Evolutionary conservation across 2,329 filamentous ascomycete species (phyloP).

Genomic region (Sporothrix mexicana): DNA sequence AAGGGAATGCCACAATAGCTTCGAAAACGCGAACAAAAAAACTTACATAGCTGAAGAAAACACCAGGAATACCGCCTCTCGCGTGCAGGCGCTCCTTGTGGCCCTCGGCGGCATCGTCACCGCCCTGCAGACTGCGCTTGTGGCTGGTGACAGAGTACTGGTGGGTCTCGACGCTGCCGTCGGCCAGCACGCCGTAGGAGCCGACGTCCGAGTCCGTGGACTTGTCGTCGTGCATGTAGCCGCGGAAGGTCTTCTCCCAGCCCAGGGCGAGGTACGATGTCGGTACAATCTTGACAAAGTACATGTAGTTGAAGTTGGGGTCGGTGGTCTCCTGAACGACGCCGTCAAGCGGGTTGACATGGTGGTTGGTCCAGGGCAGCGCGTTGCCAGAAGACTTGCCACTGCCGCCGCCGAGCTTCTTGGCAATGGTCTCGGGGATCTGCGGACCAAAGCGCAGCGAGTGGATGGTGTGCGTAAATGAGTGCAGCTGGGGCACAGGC

Average conservation of each 20-base stretch:
- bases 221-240: slow-evolving; percentile 46
- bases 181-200: slow-evolving; percentile 66
- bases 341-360: slow-evolving; percentile 87
- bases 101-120: slow-evolving; percentile 82
- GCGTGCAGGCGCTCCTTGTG: slow-evolving; percentile 93
- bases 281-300: slow-evolving; percentile 97
- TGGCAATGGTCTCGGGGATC: slow-evolving; percentile 72
- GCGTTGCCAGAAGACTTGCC: slow-evolving; percentile 48
- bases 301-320: slow-evolving; percentile 94
- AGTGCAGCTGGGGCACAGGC: slow-evolving; percentile 72
- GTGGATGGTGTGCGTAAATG: slow-evolving; percentile 89
- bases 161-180: slow-evolving; percentile 92
- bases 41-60: slow-evolving; percentile 97
- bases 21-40: neutral
- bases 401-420: slow-evolving; percentile 54
- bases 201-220: slow-evolving; percentile 65
- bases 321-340: slow-evolving; percentile 79
- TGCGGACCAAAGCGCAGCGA: slow-evolving; percentile 91
- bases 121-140: slow-evolving; percentile 84
- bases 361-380: slow-evolving; percentile 81
- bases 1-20: neutral
- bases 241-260: slow-evolving; percentile 69
- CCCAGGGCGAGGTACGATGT: slow-evolving; percentile 93
- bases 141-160: slow-evolving; percentile 98
- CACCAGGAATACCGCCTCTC: slow-evolving; percentile 88